Conservation (phyloP, 805 yeast species). For the Saccharomycodes ludwigii region DNA sequence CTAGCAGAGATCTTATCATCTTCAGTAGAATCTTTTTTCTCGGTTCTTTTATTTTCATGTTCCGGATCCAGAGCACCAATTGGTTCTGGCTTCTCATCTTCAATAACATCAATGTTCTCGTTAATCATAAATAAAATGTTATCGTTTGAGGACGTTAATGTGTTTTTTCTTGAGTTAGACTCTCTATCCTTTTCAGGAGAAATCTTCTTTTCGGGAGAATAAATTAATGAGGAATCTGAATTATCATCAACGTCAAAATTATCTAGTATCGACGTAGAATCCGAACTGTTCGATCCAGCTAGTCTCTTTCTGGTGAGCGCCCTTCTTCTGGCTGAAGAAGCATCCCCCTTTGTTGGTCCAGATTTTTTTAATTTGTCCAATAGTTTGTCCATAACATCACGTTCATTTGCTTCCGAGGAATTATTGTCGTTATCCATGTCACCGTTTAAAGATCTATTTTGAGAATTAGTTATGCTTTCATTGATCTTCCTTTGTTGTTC, state of each 20-base stretch:
- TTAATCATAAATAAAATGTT: too few relatives aligned
- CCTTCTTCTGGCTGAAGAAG: conserved; percentile 68
- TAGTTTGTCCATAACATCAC: conserved; percentile 69
- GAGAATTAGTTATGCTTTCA: neutral
- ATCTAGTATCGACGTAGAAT: conserved; percentile 5
- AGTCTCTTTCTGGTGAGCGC: conserved; percentile 62
- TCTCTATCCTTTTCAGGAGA: conserved; percentile 1
- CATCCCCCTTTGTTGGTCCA: conserved; percentile 66
- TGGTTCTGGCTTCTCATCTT: conserved; percentile 7
- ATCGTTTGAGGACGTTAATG: neutral
- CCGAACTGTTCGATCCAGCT: conserved; percentile 24
- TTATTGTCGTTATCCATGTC: too few relatives aligned
- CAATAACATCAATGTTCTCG: too few relatives aligned
- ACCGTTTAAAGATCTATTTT: too few relatives aligned
- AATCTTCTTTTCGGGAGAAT: conserved; percentile 7
- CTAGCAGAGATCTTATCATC: conserved; percentile 27
- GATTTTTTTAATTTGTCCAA: conserved; percentile 80
- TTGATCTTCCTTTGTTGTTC: conserved; percentile 15
- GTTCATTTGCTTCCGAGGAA: conserved; percentile 13
- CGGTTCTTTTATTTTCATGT: neutral
- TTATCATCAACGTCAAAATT: conserved; percentile 4
- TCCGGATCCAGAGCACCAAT: neutral
- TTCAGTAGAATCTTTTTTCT: conserved; percentile 10
- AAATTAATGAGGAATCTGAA: conserved; percentile 1
- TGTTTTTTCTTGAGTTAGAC: conserved; percentile 14